These are phyloP conservation scores for Lumnitzera racemosa DNA, from an alignment of 345 rosid genomes.

Conservation along the genomic window DNA sequence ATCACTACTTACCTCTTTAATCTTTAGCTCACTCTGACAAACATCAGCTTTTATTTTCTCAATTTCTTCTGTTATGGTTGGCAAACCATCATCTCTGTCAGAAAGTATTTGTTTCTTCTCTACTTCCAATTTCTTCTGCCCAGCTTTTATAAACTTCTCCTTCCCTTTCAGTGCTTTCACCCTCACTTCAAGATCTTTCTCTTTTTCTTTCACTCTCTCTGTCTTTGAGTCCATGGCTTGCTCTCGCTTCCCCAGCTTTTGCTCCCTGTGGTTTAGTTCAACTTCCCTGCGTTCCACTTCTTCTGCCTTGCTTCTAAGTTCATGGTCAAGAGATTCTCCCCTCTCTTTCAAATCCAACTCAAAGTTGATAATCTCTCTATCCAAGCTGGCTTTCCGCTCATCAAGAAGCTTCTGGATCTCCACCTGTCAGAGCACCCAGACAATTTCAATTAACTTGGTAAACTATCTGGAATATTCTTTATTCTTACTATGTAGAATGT, in stretches of 20 bases:
- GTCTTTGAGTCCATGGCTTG: constrained; percentile 41
- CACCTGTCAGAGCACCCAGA: constrained; percentile 30
- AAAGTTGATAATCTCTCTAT: constrained; percentile 43
- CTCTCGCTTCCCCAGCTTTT: constrained; percentile 48
- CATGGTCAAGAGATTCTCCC: constrained; percentile 51
- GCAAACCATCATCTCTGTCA: constrained; percentile 46
- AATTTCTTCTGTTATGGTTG: constrained; percentile 48
- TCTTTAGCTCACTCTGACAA: constrained; percentile 46
- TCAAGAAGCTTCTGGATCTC: constrained; percentile 64
- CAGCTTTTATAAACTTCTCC: constrained; percentile 48
- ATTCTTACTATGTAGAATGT: too few species aligned
- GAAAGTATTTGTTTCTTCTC: constrained; percentile 42
- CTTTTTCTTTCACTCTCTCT: constrained; percentile 64
- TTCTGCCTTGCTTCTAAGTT: constrained; percentile 40
- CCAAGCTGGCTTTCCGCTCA: constrained; percentile 47
- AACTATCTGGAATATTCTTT: background rate
- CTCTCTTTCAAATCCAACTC: constrained; percentile 49
- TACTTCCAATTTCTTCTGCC: constrained; percentile 51
- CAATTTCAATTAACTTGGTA: background rate
- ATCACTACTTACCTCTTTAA: constrained; percentile 45
- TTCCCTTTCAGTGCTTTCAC: constrained; percentile 44
- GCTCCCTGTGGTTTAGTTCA: constrained; percentile 46
- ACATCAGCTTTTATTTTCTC: constrained; percentile 56
- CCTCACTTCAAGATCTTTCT: constrained; percentile 56
- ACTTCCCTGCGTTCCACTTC: constrained; percentile 38